phyloP scores from a whole-genome alignment of 257 asterid species.

The Marsdenia floribunda region DNA sequence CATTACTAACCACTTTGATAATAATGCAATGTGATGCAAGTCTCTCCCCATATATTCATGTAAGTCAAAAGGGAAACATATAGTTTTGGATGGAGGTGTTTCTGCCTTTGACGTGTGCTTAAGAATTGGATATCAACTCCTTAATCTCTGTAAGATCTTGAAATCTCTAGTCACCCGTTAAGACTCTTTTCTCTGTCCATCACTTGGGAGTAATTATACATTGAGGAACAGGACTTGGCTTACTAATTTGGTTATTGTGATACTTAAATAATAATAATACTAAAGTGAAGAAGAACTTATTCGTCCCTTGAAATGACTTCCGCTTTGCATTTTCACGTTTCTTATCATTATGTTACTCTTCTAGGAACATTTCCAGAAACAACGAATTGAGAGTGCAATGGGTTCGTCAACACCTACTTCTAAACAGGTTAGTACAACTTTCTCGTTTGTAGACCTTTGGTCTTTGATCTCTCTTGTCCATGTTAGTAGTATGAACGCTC shows the following conservation, averaged over 20 bases:
- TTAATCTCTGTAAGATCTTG: background rate
- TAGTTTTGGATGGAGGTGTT: background rate
- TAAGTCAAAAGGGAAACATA: background rate
- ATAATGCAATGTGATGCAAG: background rate
- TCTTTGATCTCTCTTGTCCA: background rate
- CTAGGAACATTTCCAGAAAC: constrained; percentile 88
- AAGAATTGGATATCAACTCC: background rate
- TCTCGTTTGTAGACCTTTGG: background rate
- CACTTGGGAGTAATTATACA: background rate
- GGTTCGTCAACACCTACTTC: constrained; percentile 72
- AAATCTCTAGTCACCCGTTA: background rate
- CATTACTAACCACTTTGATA: background rate
- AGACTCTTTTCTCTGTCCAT: background rate
- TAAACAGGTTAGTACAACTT: constrained; percentile 54
- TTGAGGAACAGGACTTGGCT: background rate
- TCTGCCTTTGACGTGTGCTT: background rate
- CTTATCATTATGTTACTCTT: constrained; percentile 8
- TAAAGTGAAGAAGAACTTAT: background rate
- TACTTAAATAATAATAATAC: background rate
- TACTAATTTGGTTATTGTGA: background rate
- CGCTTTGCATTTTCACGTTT: background rate
- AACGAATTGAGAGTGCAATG: constrained; percentile 84
- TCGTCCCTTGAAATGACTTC: background rate
- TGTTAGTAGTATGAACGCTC: background rate
- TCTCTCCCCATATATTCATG: background rate